These are phyloP conservation scores for Thymus quinquecostatus DNA, from an alignment of 257 asterid species.

Conservation along the genomic window DNA sequence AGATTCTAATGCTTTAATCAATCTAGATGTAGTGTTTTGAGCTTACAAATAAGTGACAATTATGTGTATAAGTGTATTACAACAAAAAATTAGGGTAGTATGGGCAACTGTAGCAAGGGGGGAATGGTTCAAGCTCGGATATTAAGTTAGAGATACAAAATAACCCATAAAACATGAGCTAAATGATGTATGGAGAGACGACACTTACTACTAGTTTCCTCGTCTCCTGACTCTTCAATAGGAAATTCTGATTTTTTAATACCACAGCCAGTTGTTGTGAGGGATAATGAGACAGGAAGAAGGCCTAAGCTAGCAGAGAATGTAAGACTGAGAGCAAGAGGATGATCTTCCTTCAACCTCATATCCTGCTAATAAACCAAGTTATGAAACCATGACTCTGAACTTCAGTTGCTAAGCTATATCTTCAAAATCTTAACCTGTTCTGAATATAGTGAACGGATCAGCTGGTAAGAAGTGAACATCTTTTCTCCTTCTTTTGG, in stretches of 20 bases:
- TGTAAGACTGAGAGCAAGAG: slow-evolving; percentile 78
- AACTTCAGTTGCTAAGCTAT: slow-evolving; percentile 28
- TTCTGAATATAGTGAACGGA: slow-evolving; percentile 52
- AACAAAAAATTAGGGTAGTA: slow-evolving; percentile 2
- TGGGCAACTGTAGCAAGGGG: slow-evolving; percentile 2
- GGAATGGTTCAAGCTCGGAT: slow-evolving; percentile 14
- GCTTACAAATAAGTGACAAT: not conserved
- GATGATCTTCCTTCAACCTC: slow-evolving; percentile 83
- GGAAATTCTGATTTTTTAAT: slow-evolving; percentile 71
- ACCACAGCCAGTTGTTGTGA: slow-evolving; percentile 90
- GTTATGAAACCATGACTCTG: slow-evolving; percentile 29
- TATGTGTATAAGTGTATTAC: not conserved
- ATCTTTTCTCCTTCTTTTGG: slow-evolving; percentile 66
- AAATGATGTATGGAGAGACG: slow-evolving; percentile 19
- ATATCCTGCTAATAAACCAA: slow-evolving; percentile 62
- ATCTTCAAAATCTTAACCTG: slow-evolving; percentile 54
- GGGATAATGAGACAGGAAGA: slow-evolving; percentile 74
- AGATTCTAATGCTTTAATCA: not conserved
- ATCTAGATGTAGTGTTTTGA: slow-evolving; percentile 5
- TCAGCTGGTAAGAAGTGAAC: slow-evolving; percentile 58
- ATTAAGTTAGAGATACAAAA: slow-evolving; percentile 15
- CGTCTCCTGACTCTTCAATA: slow-evolving; percentile 65
- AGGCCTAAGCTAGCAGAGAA: slow-evolving; percentile 92
- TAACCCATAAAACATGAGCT: slow-evolving; percentile 5
- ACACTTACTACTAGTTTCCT: slow-evolving; percentile 68